Evolutionary conservation across 176 grass and related monocot genomes (phyloP).

Genomic region (Lolium rigidum): DNA sequence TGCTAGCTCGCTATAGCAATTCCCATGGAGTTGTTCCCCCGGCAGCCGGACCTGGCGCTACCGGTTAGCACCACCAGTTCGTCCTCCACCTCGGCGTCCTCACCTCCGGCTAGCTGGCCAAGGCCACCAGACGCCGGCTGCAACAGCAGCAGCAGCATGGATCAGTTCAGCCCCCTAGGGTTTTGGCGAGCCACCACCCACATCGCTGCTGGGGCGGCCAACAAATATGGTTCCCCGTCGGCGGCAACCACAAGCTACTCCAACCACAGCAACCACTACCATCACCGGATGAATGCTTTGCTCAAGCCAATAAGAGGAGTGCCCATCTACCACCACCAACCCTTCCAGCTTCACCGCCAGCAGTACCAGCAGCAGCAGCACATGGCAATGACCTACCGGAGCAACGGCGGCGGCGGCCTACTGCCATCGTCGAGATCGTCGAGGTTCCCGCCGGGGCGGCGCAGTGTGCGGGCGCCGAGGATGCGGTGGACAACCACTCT

Average conservation of each 20-base stretch:
- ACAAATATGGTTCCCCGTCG: no score
- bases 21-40: constrained; percentile 38
- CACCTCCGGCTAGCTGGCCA: not conserved
- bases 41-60: constrained; percentile 33
- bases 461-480: constrained; percentile 42
- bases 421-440: constrained; percentile 21
- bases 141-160: not conserved
- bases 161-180: constrained; percentile 23
- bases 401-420: not conserved
- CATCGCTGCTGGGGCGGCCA: not conserved
- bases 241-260: not conserved
- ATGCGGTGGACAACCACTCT: constrained; percentile 60
- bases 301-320: constrained; percentile 51
- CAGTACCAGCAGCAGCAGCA: constrained; percentile 26
- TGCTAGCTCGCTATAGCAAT: not conserved
- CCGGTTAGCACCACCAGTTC: constrained; percentile 19
- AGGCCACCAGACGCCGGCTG: not conserved
- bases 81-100: not conserved
- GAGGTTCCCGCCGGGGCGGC: constrained; percentile 38
- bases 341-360: not conserved
- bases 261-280: constrained; percentile 12
- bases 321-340: constrained; percentile 38
- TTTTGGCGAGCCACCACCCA: constrained; percentile 13
- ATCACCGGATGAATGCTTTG: constrained; percentile 19
- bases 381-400: not conserved